Percentiles rank a stretch among this genome's conserved stretches.
Conservation (phyloP, 2,329 filamentous ascomycete species). For the Beauveria scarabaeidicola region DNA sequence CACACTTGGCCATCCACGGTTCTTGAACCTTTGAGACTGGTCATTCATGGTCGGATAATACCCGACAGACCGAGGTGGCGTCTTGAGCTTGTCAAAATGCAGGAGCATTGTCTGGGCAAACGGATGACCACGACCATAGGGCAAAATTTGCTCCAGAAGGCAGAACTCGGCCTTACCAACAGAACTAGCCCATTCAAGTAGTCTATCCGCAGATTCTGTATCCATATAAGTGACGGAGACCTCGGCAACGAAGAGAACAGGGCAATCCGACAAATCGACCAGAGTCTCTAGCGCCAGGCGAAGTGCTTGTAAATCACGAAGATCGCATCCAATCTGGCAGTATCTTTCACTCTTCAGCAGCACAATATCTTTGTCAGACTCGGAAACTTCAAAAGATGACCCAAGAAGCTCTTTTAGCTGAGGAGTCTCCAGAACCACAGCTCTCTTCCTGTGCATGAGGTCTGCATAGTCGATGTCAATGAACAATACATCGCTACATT, state of each 20-base stretch:
- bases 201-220: slow-evolving; percentile 57
- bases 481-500: slow-evolving; percentile 55
- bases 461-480: slow-evolving; percentile 82
- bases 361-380: slow-evolving; percentile 35
- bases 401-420: slow-evolving; percentile 40
- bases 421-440: slow-evolving; percentile 54
- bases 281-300: slow-evolving; percentile 49
- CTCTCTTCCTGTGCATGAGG: slow-evolving; percentile 65
- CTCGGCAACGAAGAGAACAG: slow-evolving; percentile 76
- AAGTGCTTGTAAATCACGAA: slow-evolving; percentile 58
- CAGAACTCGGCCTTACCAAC: slow-evolving; percentile 71
- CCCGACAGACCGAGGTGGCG: slow-evolving; percentile 65
- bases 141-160: slow-evolving; percentile 77
- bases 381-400: slow-evolving; percentile 23
- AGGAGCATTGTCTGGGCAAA: slow-evolving; percentile 81
- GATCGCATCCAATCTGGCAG: slow-evolving; percentile 71
- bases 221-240: slow-evolving; percentile 91
- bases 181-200: slow-evolving; percentile 70
- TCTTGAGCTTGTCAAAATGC: slow-evolving; percentile 74
- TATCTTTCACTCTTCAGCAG: slow-evolving; percentile 63
- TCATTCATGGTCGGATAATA: slow-evolving; percentile 58
- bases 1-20: slow-evolving; percentile 58
- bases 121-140: slow-evolving; percentile 67
- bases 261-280: slow-evolving; percentile 47
- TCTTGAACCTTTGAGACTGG: slow-evolving; percentile 60